Evolutionary conservation across 2,329 filamentous ascomycete genomes (phyloP), one percentile per base, ranked within the genome.

Genomic region (Orbilia javanica): DNA sequence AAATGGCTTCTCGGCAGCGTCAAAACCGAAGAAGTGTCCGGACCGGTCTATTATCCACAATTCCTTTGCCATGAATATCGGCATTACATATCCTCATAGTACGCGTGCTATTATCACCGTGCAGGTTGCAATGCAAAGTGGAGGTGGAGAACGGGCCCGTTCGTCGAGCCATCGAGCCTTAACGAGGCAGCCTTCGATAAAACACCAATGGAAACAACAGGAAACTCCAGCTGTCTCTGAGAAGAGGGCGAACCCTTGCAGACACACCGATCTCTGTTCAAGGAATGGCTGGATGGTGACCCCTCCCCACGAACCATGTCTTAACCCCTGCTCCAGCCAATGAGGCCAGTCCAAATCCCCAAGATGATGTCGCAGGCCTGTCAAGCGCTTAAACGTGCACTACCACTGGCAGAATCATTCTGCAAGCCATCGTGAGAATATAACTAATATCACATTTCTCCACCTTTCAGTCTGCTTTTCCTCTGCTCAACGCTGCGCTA

Each of bases 121-220:
- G 42, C 62, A 20, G 25, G 60, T 18, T 53, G 34, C 31, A 63
- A 27, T 11, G n/a, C n/a, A n/a, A n/a, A 42, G 42, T 20, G 42
- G 42, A 44, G 39, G 27, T 53, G 29, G 36, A 60, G 48, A n/a
- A n/a, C n/a, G n/a, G n/a, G n/a, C n/a, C 48, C 34, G 8, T 55
- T n/a, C 31, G 36, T 68, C 25, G 50, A 34, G 29, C 52, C 52
- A 34, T 55, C 27, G 13, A 53, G 48, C 48, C 29, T 52, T 36
- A 55, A 55, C 52, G 39, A 31, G 64, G 63, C 20, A 55, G 29
- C 39, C 50, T 52, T 20, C 62, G 72, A 60, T 81, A 48, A 79
- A 79, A 63, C 80, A 80, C 72, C 64, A 79, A 75, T 72, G 72
- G 62, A 75, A 69, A 78, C 66, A 68, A 44, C 63, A 68, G 69